Percentiles rank a stretch among this genome's conserved stretches.
These are phyloP conservation scores for Arabidopsis hybrid DNA, from an alignment of 441 rosid species.

Conservation along the genomic window DNA sequence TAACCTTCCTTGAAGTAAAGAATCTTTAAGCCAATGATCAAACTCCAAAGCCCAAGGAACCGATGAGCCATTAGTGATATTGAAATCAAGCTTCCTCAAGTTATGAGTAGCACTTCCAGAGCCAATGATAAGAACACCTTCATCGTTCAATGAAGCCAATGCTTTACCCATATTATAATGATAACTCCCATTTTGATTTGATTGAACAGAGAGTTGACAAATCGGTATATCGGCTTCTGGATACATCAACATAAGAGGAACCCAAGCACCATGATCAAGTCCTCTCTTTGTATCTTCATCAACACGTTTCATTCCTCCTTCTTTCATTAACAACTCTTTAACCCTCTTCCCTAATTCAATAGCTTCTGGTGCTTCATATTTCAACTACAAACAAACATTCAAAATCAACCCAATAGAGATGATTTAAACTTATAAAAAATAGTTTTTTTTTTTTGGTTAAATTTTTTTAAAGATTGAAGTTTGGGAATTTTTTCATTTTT, in stretches of 20 bases:
- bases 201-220: conserved; percentile 88
- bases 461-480: too few relatives aligned
- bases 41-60: conserved; percentile 76
- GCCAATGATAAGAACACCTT: conserved; percentile 87
- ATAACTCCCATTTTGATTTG: conserved; percentile 58
- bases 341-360: conserved; percentile 79
- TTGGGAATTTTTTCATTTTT: too few relatives aligned
- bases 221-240: conserved; percentile 87
- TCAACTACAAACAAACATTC: conserved; percentile 52
- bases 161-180: conserved; percentile 93
- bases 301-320: conserved; percentile 58
- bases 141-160: conserved; percentile 74
- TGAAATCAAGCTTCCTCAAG: conserved; percentile 52
- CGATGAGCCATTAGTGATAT: conserved; percentile 17
- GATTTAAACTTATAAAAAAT: not conserved
- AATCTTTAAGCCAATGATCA: conserved; percentile 81
- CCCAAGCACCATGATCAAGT: conserved; percentile 97
- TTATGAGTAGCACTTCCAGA: conserved; percentile 88
- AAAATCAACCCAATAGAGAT: not conserved
- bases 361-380: conserved; percentile 92
- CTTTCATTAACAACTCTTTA: conserved; percentile 62
- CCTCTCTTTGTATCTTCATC: conserved; percentile 74
- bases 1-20: conserved; percentile 87
- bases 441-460: too few relatives aligned
- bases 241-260: conserved; percentile 91